A percentile compares a stretch with the other conserved stretches of the same genome.
Evolutionary conservation across 306 rosid species (phyloP).

Genomic region (Sicyos edulis): DNA sequence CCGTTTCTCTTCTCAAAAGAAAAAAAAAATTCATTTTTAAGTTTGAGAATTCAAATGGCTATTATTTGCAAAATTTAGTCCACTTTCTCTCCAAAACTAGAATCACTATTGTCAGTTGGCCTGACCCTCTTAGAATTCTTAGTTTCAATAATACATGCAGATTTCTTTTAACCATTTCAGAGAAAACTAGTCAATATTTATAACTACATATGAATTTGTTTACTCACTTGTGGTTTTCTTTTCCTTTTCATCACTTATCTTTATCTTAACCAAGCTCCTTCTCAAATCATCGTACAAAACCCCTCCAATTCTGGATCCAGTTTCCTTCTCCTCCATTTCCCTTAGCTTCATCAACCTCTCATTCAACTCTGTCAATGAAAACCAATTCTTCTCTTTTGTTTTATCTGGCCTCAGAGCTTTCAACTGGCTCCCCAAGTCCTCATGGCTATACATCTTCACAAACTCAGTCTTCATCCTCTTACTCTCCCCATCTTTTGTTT

Average conservation of each 20-base stretch:
- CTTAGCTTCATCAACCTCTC: constrained; percentile 58
- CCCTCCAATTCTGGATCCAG: not conserved
- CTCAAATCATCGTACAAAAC: not conserved
- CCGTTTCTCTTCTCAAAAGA: no score
- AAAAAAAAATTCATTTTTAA: no score
- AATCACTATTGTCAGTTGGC: no score
- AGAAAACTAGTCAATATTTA: not conserved
- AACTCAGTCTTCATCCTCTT: constrained; percentile 25
- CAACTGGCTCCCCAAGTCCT: constrained; percentile 54
- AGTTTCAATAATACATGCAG: not conserved
- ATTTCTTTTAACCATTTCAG: not conserved
- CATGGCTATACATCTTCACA: constrained; percentile 29
- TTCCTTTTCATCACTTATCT: not conserved
- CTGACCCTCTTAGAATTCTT: no score
- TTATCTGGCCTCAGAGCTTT: constrained; percentile 47
- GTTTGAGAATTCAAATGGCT: not conserved
- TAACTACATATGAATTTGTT: not conserved
- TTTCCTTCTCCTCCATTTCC: constrained; percentile 41
- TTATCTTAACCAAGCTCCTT: constrained; percentile 1
- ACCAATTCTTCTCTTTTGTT: constrained; percentile 35
- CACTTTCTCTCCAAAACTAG: not conserved
- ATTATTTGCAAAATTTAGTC: not conserved
- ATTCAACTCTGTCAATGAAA: constrained; percentile 59
- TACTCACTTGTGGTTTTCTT: constrained; percentile 21
- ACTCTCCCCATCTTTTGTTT: constrained; percentile 4